phyloP scores from a whole-genome alignment of 345 rosid genomes.

The Eucalyptus guilfoylei region DNA sequence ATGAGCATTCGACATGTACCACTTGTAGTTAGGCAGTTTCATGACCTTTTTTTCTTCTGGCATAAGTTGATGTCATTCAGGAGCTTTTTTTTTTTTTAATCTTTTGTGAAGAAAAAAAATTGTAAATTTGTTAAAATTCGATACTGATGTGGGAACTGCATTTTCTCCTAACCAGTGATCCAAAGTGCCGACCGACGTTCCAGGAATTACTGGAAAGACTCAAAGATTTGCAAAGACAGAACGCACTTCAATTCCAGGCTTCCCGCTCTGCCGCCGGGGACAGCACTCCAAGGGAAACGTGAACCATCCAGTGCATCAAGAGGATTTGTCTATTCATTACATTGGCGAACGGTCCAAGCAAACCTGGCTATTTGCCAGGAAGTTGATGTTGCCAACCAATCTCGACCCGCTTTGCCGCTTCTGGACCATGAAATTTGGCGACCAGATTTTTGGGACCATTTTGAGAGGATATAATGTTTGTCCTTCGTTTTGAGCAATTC shows the following conservation, averaged over 20 bases:
- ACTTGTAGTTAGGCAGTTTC: not conserved
- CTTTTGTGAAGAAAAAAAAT: not conserved
- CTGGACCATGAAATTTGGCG: not conserved
- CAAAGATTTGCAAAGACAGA: conserved; percentile 71
- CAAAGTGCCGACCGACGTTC: conserved; percentile 64
- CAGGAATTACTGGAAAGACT: conserved; percentile 79
- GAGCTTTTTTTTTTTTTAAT: not conserved
- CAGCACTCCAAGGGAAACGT: conserved; percentile 14
- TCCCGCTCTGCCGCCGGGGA: conserved; percentile 40
- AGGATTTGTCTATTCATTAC: not conserved
- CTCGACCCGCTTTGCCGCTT: not conserved
- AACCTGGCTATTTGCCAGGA: not conserved
- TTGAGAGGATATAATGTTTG: not conserved
- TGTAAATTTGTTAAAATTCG: not conserved
- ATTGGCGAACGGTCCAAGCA: not conserved
- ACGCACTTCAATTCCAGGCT: conserved; percentile 51
- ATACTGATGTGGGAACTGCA: not conserved
- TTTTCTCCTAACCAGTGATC: conserved; percentile 44
- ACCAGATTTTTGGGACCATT: not conserved
- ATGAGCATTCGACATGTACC: not conserved
- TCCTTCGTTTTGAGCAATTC: not conserved
- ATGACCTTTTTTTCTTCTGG: not conserved
- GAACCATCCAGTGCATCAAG: not conserved
- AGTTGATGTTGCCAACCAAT: not conserved
- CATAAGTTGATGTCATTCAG: not conserved